Conservation (phyloP, 2,329 filamentous ascomycete genomes). For the Truncatella angustata region DNA sequence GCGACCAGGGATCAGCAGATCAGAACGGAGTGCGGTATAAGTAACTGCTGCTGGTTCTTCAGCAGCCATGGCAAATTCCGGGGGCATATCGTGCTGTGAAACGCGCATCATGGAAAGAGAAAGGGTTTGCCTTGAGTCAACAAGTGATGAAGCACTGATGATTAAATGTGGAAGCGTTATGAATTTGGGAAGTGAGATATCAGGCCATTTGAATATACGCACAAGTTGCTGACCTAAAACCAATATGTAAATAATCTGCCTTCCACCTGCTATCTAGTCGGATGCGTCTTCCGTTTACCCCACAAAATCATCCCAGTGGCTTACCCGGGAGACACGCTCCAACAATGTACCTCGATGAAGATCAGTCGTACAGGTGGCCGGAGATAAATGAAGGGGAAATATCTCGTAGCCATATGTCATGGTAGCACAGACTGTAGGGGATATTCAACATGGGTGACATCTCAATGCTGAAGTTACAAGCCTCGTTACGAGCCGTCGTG, state of each 20-base stretch:
- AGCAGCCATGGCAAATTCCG: neutral
- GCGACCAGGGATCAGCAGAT: slow-evolving; percentile 45
- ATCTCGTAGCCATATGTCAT: too few relatives aligned
- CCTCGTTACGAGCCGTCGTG: neutral
- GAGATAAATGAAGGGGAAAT: too few relatives aligned
- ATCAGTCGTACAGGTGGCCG: neutral
- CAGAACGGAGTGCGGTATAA: neutral
- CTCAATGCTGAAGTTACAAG: too few relatives aligned
- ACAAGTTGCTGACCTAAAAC: neutral
- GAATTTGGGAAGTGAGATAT: too few relatives aligned
- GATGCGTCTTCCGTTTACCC: neutral
- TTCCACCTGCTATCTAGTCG: neutral
- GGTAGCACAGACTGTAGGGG: too few relatives aligned
- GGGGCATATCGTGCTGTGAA: neutral
- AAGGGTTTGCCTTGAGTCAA: too few relatives aligned
- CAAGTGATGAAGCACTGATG: too few relatives aligned
- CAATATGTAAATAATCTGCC: neutral
- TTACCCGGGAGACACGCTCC: neutral
- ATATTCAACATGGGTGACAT: too few relatives aligned
- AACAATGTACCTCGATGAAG: neutral
- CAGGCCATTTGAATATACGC: too few relatives aligned
- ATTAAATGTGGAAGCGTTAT: too few relatives aligned
- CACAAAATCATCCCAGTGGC: neutral
- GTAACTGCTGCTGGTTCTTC: neutral
- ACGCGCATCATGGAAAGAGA: slow-evolving; percentile 1